Evolutionary conservation across 495 filamentous ascomycete genomes (phyloP), one percentile per base, ranked within the genome.

Genomic region (Aspergillus coremiiformis): DNA sequence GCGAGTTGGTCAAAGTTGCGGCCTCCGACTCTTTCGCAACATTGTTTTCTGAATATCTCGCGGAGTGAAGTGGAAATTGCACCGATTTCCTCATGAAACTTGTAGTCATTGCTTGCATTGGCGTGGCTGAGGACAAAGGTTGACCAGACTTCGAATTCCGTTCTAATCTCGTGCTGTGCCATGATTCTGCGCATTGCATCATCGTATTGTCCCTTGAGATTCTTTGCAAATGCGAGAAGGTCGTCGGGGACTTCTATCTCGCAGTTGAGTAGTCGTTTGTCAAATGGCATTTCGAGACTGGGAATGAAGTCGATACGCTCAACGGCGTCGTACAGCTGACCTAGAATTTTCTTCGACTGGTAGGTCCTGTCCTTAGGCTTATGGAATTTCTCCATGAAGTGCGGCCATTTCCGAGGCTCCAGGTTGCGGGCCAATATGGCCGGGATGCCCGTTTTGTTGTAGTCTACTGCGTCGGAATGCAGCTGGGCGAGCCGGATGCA

Each of bases 391-490:
- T 94, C 87, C 86, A 96, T 95, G 58, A 94, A 98, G 61, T 98
- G 93, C 0, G 93, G 93, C 75, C 82, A 96, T 43, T 63, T 66
- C 2, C 50, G 67, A 0, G 85, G 81, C 9, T 77, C 69, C 1
- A 94, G 71, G 2, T 74, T 68, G 29, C 74, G 75, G 1, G 72
- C 70, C 78, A 95, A 85, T 3, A 73, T 56, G 1, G 90, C 92
- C 11, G 85, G 77, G 15, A 78, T 72, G 0, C 93, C 93, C n/a
- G 87, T 86, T 66, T 98, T 98, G 44, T 86, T 82, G 65, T 89
- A 97, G 59, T 98, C 93, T 2, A 98, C 93, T 0, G 93, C 92
- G 52, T 81, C 80, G 0, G 93, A 97, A 64, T 98, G 94, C 1
- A 96, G 74, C 1, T 74, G 64, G 4, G 94, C 92, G 7, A 98